phyloP scores from a whole-genome alignment of 306 rosid genomes.

The Lotus japonicus region DNA sequence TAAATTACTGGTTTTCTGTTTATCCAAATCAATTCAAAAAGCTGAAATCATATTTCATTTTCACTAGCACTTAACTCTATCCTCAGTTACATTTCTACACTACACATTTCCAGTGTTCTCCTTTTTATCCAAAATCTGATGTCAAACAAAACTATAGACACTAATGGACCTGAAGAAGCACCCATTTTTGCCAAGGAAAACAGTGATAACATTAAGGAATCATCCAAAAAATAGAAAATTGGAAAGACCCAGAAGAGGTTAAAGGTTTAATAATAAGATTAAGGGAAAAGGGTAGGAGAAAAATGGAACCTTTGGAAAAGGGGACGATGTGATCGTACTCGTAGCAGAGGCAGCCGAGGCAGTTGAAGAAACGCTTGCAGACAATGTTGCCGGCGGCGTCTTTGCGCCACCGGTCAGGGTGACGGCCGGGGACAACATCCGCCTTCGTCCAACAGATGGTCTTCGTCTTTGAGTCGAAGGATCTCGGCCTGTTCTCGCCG shows the following conservation, averaged over 20 bases:
- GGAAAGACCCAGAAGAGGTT: not conserved
- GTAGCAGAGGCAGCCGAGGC: slow-evolving; percentile 91
- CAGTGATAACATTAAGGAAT: too few relatives aligned
- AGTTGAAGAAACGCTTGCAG: slow-evolving; percentile 86
- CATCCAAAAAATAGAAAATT: not conserved
- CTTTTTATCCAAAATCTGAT: not conserved
- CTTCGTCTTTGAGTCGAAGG: slow-evolving; percentile 63
- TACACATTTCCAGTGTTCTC: not conserved
- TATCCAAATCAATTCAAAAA: not conserved
- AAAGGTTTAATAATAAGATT: not conserved
- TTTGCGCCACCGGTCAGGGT: slow-evolving; percentile 93
- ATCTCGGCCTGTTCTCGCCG: slow-evolving; percentile 53
- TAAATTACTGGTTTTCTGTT: not conserved
- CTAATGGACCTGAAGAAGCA: not conserved
- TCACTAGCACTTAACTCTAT: not conserved
- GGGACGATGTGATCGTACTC: slow-evolving; percentile 91
- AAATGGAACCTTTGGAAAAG: slow-evolving; percentile 68
- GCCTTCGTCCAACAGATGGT: slow-evolving; percentile 67
- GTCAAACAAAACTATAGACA: not conserved
- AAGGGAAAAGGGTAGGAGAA: not conserved
- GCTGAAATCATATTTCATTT: not conserved
- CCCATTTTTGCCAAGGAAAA: not conserved
- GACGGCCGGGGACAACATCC: slow-evolving; percentile 67
- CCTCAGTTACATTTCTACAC: not conserved
- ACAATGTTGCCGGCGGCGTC: slow-evolving; percentile 90